Base-by-base conservation (phyloP, 73 alveolate genomes). In the Symbiodinium natans region DNA sequence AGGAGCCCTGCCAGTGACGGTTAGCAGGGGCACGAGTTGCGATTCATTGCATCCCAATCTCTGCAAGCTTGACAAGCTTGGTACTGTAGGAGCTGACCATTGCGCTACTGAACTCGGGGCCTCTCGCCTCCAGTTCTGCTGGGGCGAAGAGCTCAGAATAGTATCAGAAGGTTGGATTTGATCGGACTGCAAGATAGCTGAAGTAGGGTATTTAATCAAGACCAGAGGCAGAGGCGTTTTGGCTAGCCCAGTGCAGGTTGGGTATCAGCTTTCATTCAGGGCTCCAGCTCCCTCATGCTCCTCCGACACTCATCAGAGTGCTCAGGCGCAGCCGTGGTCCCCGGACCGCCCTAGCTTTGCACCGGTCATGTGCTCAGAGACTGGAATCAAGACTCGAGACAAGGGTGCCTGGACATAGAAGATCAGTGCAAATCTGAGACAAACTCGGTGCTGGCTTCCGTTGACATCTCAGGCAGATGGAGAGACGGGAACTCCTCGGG, bases 31-130 rank as follows among this genome's bases (percentile, higher is more conserved):
- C n/a, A n/a, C n/a, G n/a, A n/a, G n/a, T n/a, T n/a, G n/a, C n/a
- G n/a, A n/a, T n/a, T n/a, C n/a, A n/a, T n/a, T n/a, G n/a, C n/a
- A n/a, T n/a, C n/a, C n/a, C n/a, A n/a, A n/a, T n/a, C n/a, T n/a
- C n/a, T n/a, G n/a, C n/a, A n/a, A n/a, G n/a, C n/a, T n/a, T n/a
- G n/a, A n/a, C n/a, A n/a, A n/a, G n/a, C n/a, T n/a, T n/a, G n/a
- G n/a, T n/a, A n/a, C n/a, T n/a, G 54, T 40, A 90, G 97, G 97
- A 84, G 17, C 80, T 90, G 75, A 90, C 97, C 97, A 73, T 90
- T 39, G 97, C 43, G 52, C 97, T 89, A 1, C 40, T 90, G 88
- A 90, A 90, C 36, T 90, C 97, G 52, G 97, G 97, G 54, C 97
- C 97, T 5, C 38, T 90, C 41, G 97, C 97, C 13, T 38, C 97